Percentiles rank a stretch among this genome's conserved stretches.
Evolutionary conservation across 371 early-diverging fungal genomes (phyloP).

Genomic region (Mucor circinelloides): DNA sequence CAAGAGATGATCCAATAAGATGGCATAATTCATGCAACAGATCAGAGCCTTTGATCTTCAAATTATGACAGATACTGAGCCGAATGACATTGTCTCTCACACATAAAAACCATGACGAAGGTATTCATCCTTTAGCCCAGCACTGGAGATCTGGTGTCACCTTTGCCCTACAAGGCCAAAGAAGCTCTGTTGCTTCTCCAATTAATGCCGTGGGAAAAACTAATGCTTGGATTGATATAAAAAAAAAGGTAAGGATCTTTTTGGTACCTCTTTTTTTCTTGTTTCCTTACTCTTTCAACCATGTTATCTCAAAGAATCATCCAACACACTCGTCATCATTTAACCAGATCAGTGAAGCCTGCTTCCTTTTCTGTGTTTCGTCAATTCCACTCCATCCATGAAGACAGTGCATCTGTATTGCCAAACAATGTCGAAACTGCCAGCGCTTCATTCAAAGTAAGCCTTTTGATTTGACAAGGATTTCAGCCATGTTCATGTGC

Average conservation of each 20-base stretch:
- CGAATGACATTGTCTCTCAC: background rate
- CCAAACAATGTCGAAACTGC: conserved; percentile 71
- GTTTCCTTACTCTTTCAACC: background rate
- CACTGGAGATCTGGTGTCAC: background rate
- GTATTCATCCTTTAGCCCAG: background rate
- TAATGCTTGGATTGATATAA: background rate
- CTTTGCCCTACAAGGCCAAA: background rate
- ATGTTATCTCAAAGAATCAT: conserved; percentile 19
- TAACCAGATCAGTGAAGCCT: conserved; percentile 1
- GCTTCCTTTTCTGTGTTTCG: background rate
- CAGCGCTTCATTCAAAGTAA: conserved; percentile 83
- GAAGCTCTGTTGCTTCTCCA: background rate
- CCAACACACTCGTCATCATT: conserved; percentile 7
- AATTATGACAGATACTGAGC: background rate
- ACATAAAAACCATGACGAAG: background rate
- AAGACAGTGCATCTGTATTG: conserved; percentile 42
- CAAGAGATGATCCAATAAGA: background rate
- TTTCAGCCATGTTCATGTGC: background rate
- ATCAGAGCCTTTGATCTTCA: background rate
- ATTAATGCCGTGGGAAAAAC: conserved; percentile 3
- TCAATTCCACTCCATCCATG: conserved; percentile 43
- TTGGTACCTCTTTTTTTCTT: conserved; percentile 1
- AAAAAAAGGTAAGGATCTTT: background rate
- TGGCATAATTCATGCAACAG: background rate
- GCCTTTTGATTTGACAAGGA: background rate